Base-by-base conservation (phyloP, 257 asterid species). In the Ilex aquifolium region DNA sequence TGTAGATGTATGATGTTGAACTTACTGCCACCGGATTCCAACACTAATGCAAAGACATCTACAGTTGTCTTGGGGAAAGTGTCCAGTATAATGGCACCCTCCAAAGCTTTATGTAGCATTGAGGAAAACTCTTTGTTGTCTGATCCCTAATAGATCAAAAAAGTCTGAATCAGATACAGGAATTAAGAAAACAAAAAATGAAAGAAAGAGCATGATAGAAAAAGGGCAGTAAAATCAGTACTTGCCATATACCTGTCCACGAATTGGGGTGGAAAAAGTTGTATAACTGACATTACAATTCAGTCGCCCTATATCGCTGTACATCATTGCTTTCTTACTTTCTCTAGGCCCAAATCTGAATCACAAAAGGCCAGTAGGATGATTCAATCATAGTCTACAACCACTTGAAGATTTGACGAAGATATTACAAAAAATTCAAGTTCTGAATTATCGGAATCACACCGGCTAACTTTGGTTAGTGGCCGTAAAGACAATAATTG, bases 1-100 rank as follows among this genome's bases (percentile, higher is more conserved):
- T 51, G 60, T 17, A 31, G 12, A 52, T 46, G 44, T 53, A 39
- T 59, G 63, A 31, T 30, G 46, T 53, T 15, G 49, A 65, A 88
- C 98, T 81, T 77, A 91, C 99, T 80, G 74, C 99, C 99, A 62
- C 97, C 96, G 68, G 99, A 89, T 81, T 93, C 99, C 91, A 93
- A 75, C 55, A 93, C 97, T 83, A 93, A 79, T 74, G 97, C 97
- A 77, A 93, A 90, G 61, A 93, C 97, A 82, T 93, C 99, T 55
- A 93, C 97, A 40, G 95, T 87, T 3, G 97, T 93, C 82, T 93
- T 93, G 50, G 99, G 99, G 74, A 93, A 93, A 51, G 96, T 87
- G 57, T 87, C 80, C 66, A 93, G 82, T 62, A 93, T 82, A 70
- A 93, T 87, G 68, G 94, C 87, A 69, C 96, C 99, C 72, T 89